Evolutionary conservation across 208 protist genomes (phyloP).

Genomic region (Leishmania mexicana): DNA sequence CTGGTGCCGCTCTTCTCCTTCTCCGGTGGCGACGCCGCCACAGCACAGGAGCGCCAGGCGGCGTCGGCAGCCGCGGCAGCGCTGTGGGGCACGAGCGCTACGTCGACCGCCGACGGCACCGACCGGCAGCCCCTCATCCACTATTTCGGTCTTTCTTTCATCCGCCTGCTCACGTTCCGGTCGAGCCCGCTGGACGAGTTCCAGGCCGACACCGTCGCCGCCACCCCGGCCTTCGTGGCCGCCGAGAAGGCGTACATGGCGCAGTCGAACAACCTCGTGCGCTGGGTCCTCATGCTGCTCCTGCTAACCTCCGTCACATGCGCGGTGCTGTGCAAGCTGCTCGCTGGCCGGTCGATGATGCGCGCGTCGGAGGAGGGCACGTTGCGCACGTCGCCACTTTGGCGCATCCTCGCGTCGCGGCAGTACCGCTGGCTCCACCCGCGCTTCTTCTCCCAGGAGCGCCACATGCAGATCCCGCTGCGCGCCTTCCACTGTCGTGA

Average conservation of each 20-base stretch:
- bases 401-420: constrained; percentile 53
- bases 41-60: neutral
- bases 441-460: constrained; percentile 55
- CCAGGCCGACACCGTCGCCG: neutral
- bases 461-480: constrained; percentile 64
- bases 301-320: constrained; percentile 30
- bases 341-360: constrained; percentile 36
- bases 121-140: constrained; percentile 5
- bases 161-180: constrained; percentile 21
- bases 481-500: constrained; percentile 84
- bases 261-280: constrained; percentile 28
- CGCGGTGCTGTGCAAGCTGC: constrained; percentile 48
- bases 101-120: neutral
- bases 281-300: constrained; percentile 36
- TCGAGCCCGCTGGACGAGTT: constrained; percentile 14
- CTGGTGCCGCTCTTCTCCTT: constrained; percentile 44
- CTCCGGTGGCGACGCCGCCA: neutral
- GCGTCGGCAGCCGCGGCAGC: neutral
- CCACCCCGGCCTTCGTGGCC: neutral
- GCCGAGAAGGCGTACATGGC: constrained; percentile 20
- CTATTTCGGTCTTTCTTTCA: constrained; percentile 23
- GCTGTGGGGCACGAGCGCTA: neutral
- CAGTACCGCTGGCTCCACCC: constrained; percentile 71
- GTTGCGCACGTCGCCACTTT: constrained; percentile 56
- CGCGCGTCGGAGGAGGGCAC: constrained; percentile 31